Percentiles rank a stretch among this genome's conserved stretches.
phyloP scores from a whole-genome alignment of 2,329 filamentous ascomycete genomes.

The Lasiodiplodia sp. region DNA sequence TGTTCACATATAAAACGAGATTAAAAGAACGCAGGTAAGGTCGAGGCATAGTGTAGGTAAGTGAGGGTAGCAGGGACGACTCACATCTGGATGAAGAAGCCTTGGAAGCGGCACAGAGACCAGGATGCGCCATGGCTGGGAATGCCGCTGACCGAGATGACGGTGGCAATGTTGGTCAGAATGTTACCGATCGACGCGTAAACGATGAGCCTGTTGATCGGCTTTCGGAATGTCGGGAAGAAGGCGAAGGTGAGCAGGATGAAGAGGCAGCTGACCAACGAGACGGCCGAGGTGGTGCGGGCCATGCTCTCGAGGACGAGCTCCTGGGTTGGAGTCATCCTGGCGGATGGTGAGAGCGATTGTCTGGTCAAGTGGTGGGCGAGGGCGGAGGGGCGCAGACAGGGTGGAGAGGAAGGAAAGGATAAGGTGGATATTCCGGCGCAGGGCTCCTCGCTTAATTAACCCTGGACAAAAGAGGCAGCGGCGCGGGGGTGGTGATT shows the following conservation, averaged over 20 bases:
- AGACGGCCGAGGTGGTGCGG: constrained; percentile 73
- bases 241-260: constrained; percentile 74
- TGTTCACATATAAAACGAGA: not conserved
- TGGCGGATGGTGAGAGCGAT: not conserved
- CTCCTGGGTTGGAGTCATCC: constrained; percentile 36
- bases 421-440: not conserved
- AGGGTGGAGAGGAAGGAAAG: not conserved
- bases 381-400: not conserved
- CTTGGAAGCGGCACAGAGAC: constrained; percentile 77
- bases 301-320: constrained; percentile 67
- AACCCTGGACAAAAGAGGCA: not conserved
- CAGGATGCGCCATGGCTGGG: constrained; percentile 50
- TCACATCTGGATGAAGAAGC: constrained; percentile 82
- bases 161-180: constrained; percentile 76
- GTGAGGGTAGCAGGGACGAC: constrained; percentile 38
- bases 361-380: not conserved
- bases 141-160: constrained; percentile 72
- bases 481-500: not conserved
- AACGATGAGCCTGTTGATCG: constrained; percentile 86
- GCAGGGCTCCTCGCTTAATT: constrained; percentile 3
- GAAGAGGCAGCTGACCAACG: constrained; percentile 73
- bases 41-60: not conserved
- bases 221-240: constrained; percentile 78
- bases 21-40: not conserved
- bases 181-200: constrained; percentile 85